Conservation (phyloP, 257 asterid genomes). For the Craterostigma plantagineum region DNA sequence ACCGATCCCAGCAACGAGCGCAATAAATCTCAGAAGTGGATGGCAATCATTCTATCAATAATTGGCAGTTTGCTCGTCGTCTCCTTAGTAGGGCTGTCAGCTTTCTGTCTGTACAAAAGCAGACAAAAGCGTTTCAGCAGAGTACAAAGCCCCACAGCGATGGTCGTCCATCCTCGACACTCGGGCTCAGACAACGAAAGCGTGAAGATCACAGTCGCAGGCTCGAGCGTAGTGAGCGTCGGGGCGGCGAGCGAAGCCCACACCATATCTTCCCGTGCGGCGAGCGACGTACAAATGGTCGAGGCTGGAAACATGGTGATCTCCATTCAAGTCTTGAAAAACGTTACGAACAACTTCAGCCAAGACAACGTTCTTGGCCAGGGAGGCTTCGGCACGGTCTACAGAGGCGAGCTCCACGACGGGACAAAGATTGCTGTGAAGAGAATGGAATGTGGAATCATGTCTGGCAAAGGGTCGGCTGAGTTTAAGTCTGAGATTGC, state of each 20-base stretch:
- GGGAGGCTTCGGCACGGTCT: constrained; percentile 91
- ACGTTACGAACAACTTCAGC: constrained; percentile 61
- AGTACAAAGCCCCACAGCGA: constrained; percentile 70
- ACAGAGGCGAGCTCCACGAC: constrained; percentile 75
- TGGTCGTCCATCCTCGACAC: constrained; percentile 70
- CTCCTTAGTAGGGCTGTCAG: constrained; percentile 40
- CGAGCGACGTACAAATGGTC: constrained; percentile 61
- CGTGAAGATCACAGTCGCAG: constrained; percentile 79
- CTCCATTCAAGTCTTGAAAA: constrained; percentile 73
- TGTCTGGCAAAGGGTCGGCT: constrained; percentile 54
- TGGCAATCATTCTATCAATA: constrained; percentile 33
- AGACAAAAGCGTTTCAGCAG: constrained; percentile 47
- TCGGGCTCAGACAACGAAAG: constrained; percentile 71
- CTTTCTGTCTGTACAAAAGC: constrained; percentile 50
- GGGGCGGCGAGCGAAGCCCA: constrained; percentile 41
- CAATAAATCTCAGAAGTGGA: constrained; percentile 21
- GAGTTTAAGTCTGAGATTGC: constrained; percentile 91
- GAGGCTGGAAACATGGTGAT: constrained; percentile 87
- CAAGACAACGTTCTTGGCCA: constrained; percentile 54
- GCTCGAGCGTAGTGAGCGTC: constrained; percentile 47
- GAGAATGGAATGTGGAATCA: constrained; percentile 78
- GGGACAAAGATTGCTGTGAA: constrained; percentile 91
- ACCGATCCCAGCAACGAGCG: constrained; percentile 2
- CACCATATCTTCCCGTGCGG: constrained; percentile 30
- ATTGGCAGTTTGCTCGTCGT: constrained; percentile 39